Conservation (phyloP, 495 filamentous ascomycete genomes). For the Penicillium angulare region DNA sequence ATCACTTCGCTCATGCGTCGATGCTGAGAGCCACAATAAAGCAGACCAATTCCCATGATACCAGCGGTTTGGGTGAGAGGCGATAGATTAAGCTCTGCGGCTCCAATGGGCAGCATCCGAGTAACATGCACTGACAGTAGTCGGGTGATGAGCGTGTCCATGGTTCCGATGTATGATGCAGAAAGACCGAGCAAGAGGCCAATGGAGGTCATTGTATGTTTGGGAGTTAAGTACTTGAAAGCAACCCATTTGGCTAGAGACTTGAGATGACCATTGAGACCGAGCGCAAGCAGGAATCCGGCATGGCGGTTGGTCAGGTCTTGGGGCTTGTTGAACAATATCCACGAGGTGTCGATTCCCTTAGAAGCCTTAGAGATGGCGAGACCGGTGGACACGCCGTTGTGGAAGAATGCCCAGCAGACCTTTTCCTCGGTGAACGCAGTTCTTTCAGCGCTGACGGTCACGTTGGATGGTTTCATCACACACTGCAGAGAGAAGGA, state of each 20-base stretch:
- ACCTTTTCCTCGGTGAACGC: conserved; percentile 92
- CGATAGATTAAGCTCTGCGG: conserved; percentile 91
- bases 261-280: conserved; percentile 94
- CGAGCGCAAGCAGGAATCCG: conserved; percentile 85
- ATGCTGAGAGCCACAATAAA: conserved; percentile 95
- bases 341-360: conserved; percentile 97
- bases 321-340: conserved; percentile 92
- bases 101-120: conserved; percentile 83
- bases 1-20: conserved; percentile 98
- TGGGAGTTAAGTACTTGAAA: conserved; percentile 97
- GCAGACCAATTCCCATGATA: conserved; percentile 93
- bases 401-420: conserved; percentile 97
- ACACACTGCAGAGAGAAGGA: conserved; percentile 86
- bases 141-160: conserved; percentile 93
- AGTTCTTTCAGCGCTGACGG: conserved; percentile 79
- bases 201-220: conserved; percentile 98
- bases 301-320: conserved; percentile 93
- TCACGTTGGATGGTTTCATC: conserved; percentile 87
- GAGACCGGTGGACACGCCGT: conserved; percentile 85
- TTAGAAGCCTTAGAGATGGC: conserved; percentile 86
- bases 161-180: conserved; percentile 90
- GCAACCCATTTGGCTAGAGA: conserved; percentile 95
- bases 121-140: conserved; percentile 96
- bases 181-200: conserved; percentile 89
- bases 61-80: conserved; percentile 93